A percentile compares a stretch with the other conserved stretches of the same genome.
Evolutionary conservation across 495 filamentous ascomycete species (phyloP).

Genomic region (Monascus purpureus): DNA sequence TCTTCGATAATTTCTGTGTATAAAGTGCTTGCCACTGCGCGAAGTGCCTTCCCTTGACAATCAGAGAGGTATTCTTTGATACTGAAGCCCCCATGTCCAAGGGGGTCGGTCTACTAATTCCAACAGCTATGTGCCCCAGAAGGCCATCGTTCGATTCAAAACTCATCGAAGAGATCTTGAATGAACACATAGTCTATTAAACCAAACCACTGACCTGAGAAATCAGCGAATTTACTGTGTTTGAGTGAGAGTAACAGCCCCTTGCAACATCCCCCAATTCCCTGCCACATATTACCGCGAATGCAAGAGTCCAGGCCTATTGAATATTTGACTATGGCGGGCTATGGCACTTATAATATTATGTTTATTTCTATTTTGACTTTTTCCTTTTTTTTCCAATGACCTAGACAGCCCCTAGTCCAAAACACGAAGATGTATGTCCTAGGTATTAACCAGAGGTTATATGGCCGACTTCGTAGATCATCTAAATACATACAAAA

Average conservation of each 20-base stretch:
- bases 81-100: not conserved
- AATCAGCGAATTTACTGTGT: conserved; percentile 92
- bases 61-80: conserved; percentile 36
- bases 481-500: too few species aligned
- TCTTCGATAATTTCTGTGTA: conserved; percentile 51
- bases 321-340: too few species aligned
- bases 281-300: too few species aligned
- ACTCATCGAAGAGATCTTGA: conserved; percentile 59
- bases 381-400: not conserved
- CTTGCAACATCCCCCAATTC: too few species aligned
- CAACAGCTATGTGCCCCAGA: conserved; percentile 47
- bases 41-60: conserved; percentile 50
- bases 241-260: too few species aligned
- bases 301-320: too few species aligned
- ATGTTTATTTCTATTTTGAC: not conserved
- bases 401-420: too few species aligned
- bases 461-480: too few species aligned
- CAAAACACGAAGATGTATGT: too few species aligned
- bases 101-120: not conserved
- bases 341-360: too few species aligned
- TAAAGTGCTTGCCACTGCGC: conserved; percentile 50
- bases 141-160: conserved; percentile 43
- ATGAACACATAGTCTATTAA: conserved; percentile 67
- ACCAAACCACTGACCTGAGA: conserved; percentile 64
- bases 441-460: too few species aligned